A percentile compares a stretch with the other conserved stretches of the same genome.
These are phyloP conservation scores for Stenocarpella maydis DNA, from an alignment of 2,329 filamentous ascomycete genomes.

Conservation along the genomic window DNA sequence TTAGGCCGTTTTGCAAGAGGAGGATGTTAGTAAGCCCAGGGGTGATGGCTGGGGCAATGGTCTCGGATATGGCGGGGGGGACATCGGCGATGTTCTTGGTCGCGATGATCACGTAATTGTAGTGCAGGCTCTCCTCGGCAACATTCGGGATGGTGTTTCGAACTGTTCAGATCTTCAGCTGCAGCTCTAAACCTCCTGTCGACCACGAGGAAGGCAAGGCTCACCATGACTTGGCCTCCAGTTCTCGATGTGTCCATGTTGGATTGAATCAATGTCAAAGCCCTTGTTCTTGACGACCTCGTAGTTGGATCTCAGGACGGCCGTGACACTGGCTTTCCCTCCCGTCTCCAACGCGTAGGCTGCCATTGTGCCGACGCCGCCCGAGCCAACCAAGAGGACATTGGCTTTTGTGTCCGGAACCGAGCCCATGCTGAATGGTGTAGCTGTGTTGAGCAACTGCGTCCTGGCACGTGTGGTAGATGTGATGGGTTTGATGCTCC, in stretches of 20 bases:
- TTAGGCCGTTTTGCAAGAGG: slow-evolving; percentile 69
- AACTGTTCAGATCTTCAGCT: slow-evolving; percentile 44
- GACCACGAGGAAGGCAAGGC: slow-evolving; percentile 6
- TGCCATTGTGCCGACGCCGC: slow-evolving; percentile 64
- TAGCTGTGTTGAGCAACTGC: slow-evolving; percentile 2
- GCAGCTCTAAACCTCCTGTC: neutral
- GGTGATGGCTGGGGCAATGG: slow-evolving; percentile 61
- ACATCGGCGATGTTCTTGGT: slow-evolving; percentile 68
- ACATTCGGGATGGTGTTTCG: slow-evolving; percentile 57
- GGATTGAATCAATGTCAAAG: slow-evolving; percentile 62
- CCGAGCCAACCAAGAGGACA: slow-evolving; percentile 62
- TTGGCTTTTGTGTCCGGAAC: slow-evolving; percentile 38
- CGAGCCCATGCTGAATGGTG: slow-evolving; percentile 13
- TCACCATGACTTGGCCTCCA: slow-evolving; percentile 58
- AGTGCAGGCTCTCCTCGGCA: slow-evolving; percentile 47
- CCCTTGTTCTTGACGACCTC: slow-evolving; percentile 54
- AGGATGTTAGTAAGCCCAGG: slow-evolving; percentile 60
- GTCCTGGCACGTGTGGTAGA: neutral
- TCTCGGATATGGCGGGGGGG: slow-evolving; percentile 54
- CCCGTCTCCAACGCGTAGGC: slow-evolving; percentile 62
- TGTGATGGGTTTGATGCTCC: neutral
- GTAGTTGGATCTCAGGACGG: slow-evolving; percentile 65
- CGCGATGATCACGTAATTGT: slow-evolving; percentile 63
- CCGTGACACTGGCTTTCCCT: slow-evolving; percentile 59
- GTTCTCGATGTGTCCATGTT: slow-evolving; percentile 58